A percentile compares a stretch with the other conserved stretches of the same genome.
Conservation (phyloP, 208 protist species). For the Trypanosoma congolense region DNA sequence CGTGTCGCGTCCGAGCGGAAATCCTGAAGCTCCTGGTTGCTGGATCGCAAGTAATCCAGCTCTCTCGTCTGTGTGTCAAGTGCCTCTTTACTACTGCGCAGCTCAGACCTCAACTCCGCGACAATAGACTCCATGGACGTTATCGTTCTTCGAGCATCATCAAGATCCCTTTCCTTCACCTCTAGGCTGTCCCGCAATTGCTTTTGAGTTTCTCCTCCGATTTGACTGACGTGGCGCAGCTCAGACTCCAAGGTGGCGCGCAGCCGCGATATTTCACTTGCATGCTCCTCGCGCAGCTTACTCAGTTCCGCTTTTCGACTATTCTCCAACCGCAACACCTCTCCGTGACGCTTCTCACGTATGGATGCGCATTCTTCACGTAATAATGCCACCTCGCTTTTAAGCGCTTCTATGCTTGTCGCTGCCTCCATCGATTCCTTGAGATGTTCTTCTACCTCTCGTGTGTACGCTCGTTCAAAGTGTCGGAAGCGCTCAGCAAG, state of each 20-base stretch:
- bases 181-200: conserved; percentile 22
- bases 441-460: conserved; percentile 15
- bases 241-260: conserved; percentile 17
- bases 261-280: conserved; percentile 19
- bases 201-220: conserved; percentile 28
- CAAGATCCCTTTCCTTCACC: conserved; percentile 25
- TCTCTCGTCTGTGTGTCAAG: conserved; percentile 32
- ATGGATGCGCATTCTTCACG: conserved; percentile 11
- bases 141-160: conserved; percentile 18
- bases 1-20: conserved; percentile 58
- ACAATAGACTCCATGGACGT: conserved; percentile 26
- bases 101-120: conserved; percentile 31
- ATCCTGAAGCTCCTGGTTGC: conserved; percentile 45
- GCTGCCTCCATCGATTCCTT: conserved; percentile 17
- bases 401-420: conserved; percentile 28
- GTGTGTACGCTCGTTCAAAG: conserved; percentile 41
- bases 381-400: conserved; percentile 19
- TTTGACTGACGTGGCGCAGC: conserved; percentile 10
- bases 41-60: conserved; percentile 45
- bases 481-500: conserved; percentile 78
- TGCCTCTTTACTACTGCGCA: conserved; percentile 41
- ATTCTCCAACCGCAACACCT: conserved; percentile 24
- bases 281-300: conserved; percentile 26
- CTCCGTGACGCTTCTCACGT: conserved; percentile 19
- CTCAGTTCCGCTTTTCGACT: conserved; percentile 12